Percentiles rank a stretch among this genome's conserved stretches.
These are phyloP conservation scores for Lipomyces mesembrius DNA, from an alignment of 805 yeast genomes.

Conservation along the genomic window DNA sequence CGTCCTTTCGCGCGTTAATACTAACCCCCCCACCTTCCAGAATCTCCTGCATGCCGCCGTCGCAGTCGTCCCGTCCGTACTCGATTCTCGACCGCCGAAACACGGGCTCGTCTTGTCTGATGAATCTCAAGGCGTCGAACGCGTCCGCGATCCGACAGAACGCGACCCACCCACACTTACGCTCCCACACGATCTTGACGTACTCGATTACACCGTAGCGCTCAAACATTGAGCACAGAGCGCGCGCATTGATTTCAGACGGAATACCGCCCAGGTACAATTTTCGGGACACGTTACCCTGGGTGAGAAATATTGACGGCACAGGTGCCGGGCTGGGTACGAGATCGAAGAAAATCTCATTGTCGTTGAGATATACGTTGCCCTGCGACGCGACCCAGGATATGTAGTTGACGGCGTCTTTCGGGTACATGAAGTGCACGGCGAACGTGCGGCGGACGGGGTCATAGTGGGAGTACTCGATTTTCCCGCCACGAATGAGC, in stretches of 20 bases:
- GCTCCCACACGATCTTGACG: constrained; percentile 35
- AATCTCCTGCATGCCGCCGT: constrained; percentile 29
- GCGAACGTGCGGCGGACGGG: constrained; percentile 23
- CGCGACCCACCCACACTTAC: constrained; percentile 33
- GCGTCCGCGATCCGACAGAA: constrained; percentile 34
- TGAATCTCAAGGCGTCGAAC: constrained; percentile 29
- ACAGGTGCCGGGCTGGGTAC: constrained; percentile 24
- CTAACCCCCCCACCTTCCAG: constrained; percentile 33
- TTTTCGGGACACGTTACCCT: constrained; percentile 27
- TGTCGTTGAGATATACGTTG: constrained; percentile 26
- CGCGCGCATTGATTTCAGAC: constrained; percentile 23
- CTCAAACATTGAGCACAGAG: constrained; percentile 23
- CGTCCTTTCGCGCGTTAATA: constrained; percentile 34
- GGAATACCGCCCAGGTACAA: constrained; percentile 29
- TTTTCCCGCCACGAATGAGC: constrained; percentile 31
- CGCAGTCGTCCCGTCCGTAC: constrained; percentile 33
- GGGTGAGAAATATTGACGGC: constrained; percentile 18
- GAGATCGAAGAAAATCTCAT: constrained; percentile 22
- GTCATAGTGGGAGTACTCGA: constrained; percentile 33
- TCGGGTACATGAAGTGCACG: constrained; percentile 26
- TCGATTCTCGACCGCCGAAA: constrained; percentile 28
- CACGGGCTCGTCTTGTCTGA: constrained; percentile 22
- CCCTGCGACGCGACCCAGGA: constrained; percentile 28
- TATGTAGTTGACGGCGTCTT: constrained; percentile 24
- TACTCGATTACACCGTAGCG: constrained; percentile 34